Percentiles rank a stretch among this genome's conserved stretches.
phyloP scores from a whole-genome alignment of 73 alveolate species.

The Paramecium pentaurelia region DNA sequence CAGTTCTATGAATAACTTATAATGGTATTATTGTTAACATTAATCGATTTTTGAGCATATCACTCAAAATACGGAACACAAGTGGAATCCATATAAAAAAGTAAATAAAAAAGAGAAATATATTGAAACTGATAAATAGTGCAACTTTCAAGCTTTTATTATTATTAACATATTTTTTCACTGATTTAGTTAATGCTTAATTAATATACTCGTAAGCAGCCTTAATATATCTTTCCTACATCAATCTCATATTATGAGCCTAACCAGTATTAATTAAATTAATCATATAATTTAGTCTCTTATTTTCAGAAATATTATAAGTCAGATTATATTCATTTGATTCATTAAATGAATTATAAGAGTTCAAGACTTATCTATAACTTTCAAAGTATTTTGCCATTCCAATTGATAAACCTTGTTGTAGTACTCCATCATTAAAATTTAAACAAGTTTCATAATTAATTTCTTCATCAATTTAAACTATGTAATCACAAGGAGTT shows the following conservation, averaged over 20 bases:
- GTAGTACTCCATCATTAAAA: neutral
- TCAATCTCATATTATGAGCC: slow-evolving; percentile 27
- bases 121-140: slow-evolving; percentile 33
- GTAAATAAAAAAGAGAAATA: slow-evolving; percentile 13
- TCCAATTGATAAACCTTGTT: slow-evolving; percentile 47
- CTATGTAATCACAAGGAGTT: neutral
- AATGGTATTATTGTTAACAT: slow-evolving; percentile 9
- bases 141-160: neutral
- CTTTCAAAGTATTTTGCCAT: slow-evolving; percentile 48
- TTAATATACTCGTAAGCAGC: neutral
- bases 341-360: neutral
- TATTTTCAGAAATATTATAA: neutral
- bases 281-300: neutral
- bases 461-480: neutral
- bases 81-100: slow-evolving; percentile 56
- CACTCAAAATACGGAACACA: neutral
- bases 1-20: neutral
- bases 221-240: neutral
- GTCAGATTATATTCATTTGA: neutral
- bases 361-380: neutral
- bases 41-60: neutral
- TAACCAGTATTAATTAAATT: neutral
- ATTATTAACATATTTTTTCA: neutral
- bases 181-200: neutral
- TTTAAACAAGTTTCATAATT: neutral